phyloP scores from a whole-genome alignment of 345 rosid genomes.

The Nephelium lappaceum region DNA sequence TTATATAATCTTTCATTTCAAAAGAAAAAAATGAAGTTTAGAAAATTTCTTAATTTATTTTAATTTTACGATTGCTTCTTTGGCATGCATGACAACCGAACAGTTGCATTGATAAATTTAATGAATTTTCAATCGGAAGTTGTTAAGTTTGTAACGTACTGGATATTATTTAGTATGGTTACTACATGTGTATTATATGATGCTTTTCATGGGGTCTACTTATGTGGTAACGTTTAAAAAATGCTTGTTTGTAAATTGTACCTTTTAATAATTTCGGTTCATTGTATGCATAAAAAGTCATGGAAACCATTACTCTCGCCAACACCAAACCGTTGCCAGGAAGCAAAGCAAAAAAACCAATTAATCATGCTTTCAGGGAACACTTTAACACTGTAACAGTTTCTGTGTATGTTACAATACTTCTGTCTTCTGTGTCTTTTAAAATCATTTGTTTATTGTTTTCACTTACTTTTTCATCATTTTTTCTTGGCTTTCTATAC shows the following conservation, averaged over 20 bases:
- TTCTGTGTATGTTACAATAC: too few relatives aligned
- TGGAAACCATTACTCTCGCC: background rate
- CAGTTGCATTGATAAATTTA: background rate
- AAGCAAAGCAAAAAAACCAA: conserved; percentile 13
- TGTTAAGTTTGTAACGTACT: background rate
- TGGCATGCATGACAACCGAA: background rate
- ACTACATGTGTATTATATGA: background rate
- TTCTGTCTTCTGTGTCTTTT: too few relatives aligned
- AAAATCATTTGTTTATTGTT: too few relatives aligned
- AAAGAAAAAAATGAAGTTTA: too few relatives aligned
- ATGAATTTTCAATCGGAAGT: background rate
- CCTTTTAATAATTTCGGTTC: background rate
- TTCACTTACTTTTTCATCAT: too few relatives aligned
- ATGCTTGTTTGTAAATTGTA: too few relatives aligned
- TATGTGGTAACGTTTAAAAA: too few relatives aligned
- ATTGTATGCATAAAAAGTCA: background rate
- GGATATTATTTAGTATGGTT: background rate
- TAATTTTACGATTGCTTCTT: background rate
- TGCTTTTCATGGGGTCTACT: background rate
- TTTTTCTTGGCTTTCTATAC: too few relatives aligned
- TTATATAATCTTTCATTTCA: too few relatives aligned
- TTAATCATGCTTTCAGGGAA: too few relatives aligned
- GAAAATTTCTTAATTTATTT: background rate
- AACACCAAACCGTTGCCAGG: conserved; percentile 1
- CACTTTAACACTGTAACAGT: too few relatives aligned